phyloP scores from a whole-genome alignment of 495 filamentous ascomycete species.

The Annulohypoxylon maeteangense region DNA sequence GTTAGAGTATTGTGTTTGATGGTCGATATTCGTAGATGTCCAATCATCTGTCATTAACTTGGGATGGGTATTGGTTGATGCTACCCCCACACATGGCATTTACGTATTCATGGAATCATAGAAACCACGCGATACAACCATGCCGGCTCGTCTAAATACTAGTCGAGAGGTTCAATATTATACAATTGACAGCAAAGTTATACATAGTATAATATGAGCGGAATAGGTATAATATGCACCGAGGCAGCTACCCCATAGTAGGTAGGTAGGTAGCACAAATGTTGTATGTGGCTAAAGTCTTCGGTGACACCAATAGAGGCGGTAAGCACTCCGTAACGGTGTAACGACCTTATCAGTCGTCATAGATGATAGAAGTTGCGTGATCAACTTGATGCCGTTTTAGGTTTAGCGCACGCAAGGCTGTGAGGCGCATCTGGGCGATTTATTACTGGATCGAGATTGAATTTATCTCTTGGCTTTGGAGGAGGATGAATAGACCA shows the following conservation, averaged over 20 bases:
- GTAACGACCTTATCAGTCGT: slow-evolving; percentile 15
- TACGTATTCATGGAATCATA: slow-evolving; percentile 5
- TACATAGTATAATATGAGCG: neutral
- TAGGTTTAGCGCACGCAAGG: slow-evolving; percentile 7
- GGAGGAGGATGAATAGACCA: slow-evolving; percentile 14
- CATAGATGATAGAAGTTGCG: slow-evolving; percentile 33
- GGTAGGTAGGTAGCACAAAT: neutral
- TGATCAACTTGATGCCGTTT: slow-evolving; percentile 23
- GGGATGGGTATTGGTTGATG: slow-evolving; percentile 19
- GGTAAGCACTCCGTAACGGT: neutral
- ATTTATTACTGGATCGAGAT: slow-evolving; percentile 15
- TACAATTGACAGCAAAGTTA: neutral
- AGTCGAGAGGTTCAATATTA: neutral
- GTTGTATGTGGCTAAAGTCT: slow-evolving; percentile 3
- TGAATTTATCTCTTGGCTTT: slow-evolving; percentile 10
- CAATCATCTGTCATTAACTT: neutral
- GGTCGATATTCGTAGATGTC: neutral
- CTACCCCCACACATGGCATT: slow-evolving; percentile 18
- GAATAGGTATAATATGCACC: neutral
- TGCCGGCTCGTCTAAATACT: neutral
- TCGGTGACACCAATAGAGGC: slow-evolving; percentile 6
- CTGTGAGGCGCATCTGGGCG: slow-evolving; percentile 2
- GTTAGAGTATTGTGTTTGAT: slow-evolving; percentile 19
- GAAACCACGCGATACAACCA: slow-evolving; percentile 1
- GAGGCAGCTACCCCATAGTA: neutral